Base-by-base conservation (phyloP, 2,329 filamentous ascomycete species). In the Aspergillus sp. region DNA sequence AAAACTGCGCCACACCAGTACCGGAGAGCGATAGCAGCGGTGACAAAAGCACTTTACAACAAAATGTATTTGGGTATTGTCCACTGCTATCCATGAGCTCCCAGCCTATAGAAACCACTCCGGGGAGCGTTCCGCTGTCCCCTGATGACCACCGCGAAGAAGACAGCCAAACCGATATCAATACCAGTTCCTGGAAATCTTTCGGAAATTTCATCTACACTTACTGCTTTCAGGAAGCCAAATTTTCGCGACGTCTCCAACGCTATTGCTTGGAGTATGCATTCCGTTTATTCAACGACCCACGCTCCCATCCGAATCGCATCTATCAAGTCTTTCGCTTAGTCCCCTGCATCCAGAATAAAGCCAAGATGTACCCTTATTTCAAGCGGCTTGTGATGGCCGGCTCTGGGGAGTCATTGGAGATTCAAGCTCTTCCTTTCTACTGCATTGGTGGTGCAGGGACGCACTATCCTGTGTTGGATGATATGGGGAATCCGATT, bases 211-310 rank as follows among this genome's bases (percentile, higher is more conserved):
- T 30, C 4, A 41, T 20, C 3, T 69, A 63, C 19, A 81, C 80
- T 0, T 83, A 84, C 61, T 75, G 81, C 7, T 77, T 79, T 48
- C 74, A 80, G 22, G 86, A 90, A 62, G 70, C 74, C 1, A 83
- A 78, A 1, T 90, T 94, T 56, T 82, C 82, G 9, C 80, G 86
- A 6, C 78, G 85, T 4, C 71, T 94, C 4, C 85, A 88, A 43
- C 80, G 88, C 38, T 74, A 74, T 46, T 75, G 81, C 2, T 56
- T 83, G 1, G 86, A 94, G 65, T 68, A 74, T 22, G 86, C 77
- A 0, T 79, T 83, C 48, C 68, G 72, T 2, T 67, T 90, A 1
- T 72, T 87, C 2, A 69, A 62, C 6, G 56, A 64, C 39, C 48
- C 63, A 45, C 42, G 74, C 53, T 75, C 79, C 43, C 73, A 77